These are phyloP conservation scores for Debaryomyces psychrophilus DNA, from an alignment of 1,139 yeast genomes.

Conservation along the genomic window DNA sequence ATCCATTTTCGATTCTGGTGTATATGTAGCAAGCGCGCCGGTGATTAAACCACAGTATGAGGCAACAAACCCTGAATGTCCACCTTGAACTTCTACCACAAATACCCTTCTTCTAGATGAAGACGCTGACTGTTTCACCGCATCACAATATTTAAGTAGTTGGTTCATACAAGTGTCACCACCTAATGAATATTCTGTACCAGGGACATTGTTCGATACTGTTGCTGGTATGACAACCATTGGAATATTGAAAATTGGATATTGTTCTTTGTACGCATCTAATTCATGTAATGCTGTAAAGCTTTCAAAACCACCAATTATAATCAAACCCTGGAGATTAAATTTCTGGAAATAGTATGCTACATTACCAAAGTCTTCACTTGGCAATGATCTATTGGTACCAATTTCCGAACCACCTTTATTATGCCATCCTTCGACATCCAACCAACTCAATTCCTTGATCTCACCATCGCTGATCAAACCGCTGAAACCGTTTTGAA, in stretches of 20 bases:
- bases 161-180: slow-evolving; percentile 93
- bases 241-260: slow-evolving; percentile 92
- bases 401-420: slow-evolving; percentile 96
- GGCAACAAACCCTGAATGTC: slow-evolving; percentile 92
- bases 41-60: slow-evolving; percentile 85
- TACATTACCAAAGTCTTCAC: slow-evolving; percentile 80
- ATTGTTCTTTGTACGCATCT: slow-evolving; percentile 67
- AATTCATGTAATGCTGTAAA: slow-evolving; percentile 81
- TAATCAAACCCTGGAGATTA: slow-evolving; percentile 79
- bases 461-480: slow-evolving; percentile 79
- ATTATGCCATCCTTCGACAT: slow-evolving; percentile 87
- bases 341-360: slow-evolving; percentile 90
- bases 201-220: slow-evolving; percentile 96
- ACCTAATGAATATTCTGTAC: slow-evolving; percentile 93
- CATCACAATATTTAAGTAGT: slow-evolving; percentile 89
- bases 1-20: slow-evolving; percentile 85
- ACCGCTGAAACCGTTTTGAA: slow-evolving; percentile 93
- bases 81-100: slow-evolving; percentile 97
- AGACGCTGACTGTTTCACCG: slow-evolving; percentile 91
- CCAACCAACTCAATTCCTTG: slow-evolving; percentile 76
- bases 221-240: slow-evolving; percentile 94
- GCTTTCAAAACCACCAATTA: slow-evolving; percentile 96
- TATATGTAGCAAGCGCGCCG: slow-evolving; percentile 91
- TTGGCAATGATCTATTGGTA: slow-evolving; percentile 86
- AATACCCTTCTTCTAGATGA: slow-evolving; percentile 93